Base-by-base conservation (phyloP, 768 basidiomycete genomes). In the Trametes elegans region DNA sequence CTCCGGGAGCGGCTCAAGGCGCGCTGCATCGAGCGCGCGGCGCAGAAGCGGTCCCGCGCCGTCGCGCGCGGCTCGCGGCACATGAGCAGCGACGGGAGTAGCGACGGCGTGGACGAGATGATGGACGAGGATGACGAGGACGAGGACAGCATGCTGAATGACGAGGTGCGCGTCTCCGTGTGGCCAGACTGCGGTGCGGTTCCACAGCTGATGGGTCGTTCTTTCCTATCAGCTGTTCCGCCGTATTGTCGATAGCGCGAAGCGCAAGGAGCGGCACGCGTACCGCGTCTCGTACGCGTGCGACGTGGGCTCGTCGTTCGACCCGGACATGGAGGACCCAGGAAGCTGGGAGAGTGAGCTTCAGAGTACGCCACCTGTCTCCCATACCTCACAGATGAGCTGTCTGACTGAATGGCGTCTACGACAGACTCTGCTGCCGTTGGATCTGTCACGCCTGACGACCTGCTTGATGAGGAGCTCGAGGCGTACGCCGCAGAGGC, bases 291-390 rank as follows among this genome's bases (percentile, higher is more conserved):
- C 86, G 1, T 90, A 85, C 56, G 76, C 80, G 24, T 65, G 72
- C 16, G 86, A 88, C 53, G 87, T 90, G 3, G 88, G 88, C 5
- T 87, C 86, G 14, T 89, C 88, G 1, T 81, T 88, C 54, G 88
- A 90, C 64, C 88, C 88, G 5, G 81, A 82, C 65, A 70, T 88
- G 63, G 85, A 90, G 29, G 85, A 88, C 53, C 66, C 79, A 4
- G 70, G 61, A 19, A 63, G 67, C n/a, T 88, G 85, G 87, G 87
- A 88, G 66, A 62, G 69, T 26, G 81, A 81, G 40, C 63, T 87
- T 4, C 64, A 62, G 60, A 76, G 85, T 76, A 53, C 53, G 70
- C 19, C 10, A 19, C 26, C 23, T 7, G 18, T 23, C 5, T 27
- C 31, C 14, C 31, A 51, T 31, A n/a, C 19, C 18, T 35, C 38